These are phyloP conservation scores for Backusella tuberculispora DNA, from an alignment of 192 early-diverging fungal species.

Conservation along the genomic window DNA sequence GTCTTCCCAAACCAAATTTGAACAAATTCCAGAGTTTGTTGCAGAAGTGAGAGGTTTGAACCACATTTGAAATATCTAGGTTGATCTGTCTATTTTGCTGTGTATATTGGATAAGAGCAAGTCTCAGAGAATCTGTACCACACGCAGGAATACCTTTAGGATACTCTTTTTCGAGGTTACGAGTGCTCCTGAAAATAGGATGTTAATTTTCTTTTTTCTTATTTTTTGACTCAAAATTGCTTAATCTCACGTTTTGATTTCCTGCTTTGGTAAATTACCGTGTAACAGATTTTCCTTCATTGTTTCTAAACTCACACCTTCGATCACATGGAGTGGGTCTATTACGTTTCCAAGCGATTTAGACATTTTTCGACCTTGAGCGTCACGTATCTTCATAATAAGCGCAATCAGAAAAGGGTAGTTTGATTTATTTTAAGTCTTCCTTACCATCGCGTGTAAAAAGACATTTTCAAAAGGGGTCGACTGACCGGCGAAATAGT, in stretches of 20 bases:
- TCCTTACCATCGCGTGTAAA: constrained; percentile 93
- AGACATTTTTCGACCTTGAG: constrained; percentile 89
- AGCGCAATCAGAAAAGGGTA: neutral
- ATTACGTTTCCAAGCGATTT: constrained; percentile 89
- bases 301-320: constrained; percentile 71
- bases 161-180: constrained; percentile 68
- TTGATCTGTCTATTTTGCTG: constrained; percentile 87
- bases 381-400: constrained; percentile 62
- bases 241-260: constrained; percentile 68
- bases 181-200: constrained; percentile 34
- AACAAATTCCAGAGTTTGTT: constrained; percentile 98
- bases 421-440: constrained; percentile 26
- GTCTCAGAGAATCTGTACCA: constrained; percentile 88
- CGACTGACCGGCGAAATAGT: constrained; percentile 70
- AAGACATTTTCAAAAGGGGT: constrained; percentile 88
- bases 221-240: constrained; percentile 41
- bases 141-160: constrained; percentile 90
- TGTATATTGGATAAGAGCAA: constrained; percentile 69
- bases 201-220: neutral
- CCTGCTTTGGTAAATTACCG: constrained; percentile 76
- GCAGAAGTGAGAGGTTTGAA: constrained; percentile 87
- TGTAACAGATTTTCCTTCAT: constrained; percentile 69
- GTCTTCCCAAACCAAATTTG: constrained; percentile 67
- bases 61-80: constrained; percentile 85
- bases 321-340: constrained; percentile 82